These are phyloP conservation scores for Physcomitrellopsis africana DNA, from an alignment of 225 moss, liverwort and hornwort genomes.

Conservation along the genomic window DNA sequence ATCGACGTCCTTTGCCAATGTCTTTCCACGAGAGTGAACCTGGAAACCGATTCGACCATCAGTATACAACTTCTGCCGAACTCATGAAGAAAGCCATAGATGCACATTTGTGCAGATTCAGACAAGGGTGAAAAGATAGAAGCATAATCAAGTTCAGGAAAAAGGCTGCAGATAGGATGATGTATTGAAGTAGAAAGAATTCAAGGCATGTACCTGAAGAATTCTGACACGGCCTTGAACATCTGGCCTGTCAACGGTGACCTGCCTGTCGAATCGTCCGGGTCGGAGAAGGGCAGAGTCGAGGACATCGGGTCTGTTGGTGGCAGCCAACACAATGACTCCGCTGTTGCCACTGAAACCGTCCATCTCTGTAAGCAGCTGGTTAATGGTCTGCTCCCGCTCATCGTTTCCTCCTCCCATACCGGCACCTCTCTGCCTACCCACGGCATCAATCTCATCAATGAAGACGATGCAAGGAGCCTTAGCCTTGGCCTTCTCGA, in stretches of 20 bases:
- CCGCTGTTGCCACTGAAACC: constrained; percentile 41
- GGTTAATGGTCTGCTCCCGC: constrained; percentile 44
- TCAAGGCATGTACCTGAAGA: constrained; percentile 26
- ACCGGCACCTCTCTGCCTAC: constrained; percentile 40
- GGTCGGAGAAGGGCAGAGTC: constrained; percentile 41
- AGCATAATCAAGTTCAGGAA: too few species aligned
- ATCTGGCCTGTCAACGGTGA: constrained; percentile 43
- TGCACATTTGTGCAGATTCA: too few species aligned
- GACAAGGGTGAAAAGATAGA: too few species aligned
- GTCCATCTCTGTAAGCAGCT: constrained; percentile 44
- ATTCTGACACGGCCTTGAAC: constrained; percentile 39
- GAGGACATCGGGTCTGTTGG: constrained; percentile 43
- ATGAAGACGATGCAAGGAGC: constrained; percentile 45
- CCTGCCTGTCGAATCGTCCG: constrained; percentile 42
- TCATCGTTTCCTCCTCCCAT: constrained; percentile 45
- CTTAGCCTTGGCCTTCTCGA: constrained; percentile 45
- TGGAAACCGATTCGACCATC: constrained; percentile 1
- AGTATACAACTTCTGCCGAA: background rate
- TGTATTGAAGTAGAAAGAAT: background rate
- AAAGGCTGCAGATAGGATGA: too few species aligned
- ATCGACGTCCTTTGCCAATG: constrained; percentile 76
- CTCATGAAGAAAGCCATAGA: constrained; percentile 22
- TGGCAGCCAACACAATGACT: constrained; percentile 41
- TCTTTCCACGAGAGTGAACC: constrained; percentile 71
- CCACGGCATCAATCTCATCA: constrained; percentile 46